phyloP scores from a whole-genome alignment of 78 protist species.

The Dictyostelium brefeldianum region DNA sequence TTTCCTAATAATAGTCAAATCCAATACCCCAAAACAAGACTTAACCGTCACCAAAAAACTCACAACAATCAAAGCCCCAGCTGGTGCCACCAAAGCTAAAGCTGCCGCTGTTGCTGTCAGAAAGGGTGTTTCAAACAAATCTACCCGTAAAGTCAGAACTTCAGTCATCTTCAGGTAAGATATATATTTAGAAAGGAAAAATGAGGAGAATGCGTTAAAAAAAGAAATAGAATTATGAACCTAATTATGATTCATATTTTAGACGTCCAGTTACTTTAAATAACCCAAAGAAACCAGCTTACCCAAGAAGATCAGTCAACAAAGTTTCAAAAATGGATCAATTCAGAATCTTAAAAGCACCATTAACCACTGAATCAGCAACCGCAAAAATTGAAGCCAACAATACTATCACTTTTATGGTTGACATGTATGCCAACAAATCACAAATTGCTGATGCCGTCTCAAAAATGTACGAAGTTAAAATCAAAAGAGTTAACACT shows the following conservation, averaged over 20 bases:
- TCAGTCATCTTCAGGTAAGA: constrained; percentile 70
- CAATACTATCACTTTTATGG: constrained; percentile 99
- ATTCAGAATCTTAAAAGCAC: constrained; percentile 93
- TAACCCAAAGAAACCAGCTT: constrained; percentile 65
- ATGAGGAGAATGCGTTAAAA: too few relatives aligned
- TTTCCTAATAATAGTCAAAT: neutral
- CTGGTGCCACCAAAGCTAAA: constrained; percentile 63
- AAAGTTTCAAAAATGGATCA: constrained; percentile 74
- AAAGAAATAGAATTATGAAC: neutral
- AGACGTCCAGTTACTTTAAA: constrained; percentile 76
- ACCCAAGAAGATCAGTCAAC: constrained; percentile 83
- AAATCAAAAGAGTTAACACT: constrained; percentile 95
- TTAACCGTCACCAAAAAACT: constrained; percentile 11
- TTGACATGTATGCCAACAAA: constrained; percentile 96
- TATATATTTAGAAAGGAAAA: too few relatives aligned
- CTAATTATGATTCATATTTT: neutral
- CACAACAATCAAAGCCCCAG: constrained; percentile 65
- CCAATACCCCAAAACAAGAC: constrained; percentile 61
- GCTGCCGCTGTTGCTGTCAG: constrained; percentile 81
- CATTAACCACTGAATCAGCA: constrained; percentile 98
- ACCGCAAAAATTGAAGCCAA: constrained; percentile 98
- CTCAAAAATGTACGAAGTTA: constrained; percentile 94
- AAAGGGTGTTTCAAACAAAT: constrained; percentile 72
- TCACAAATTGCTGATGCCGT: constrained; percentile 95
- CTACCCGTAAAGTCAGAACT: constrained; percentile 84